Percentiles rank a stretch among this genome's conserved stretches.
phyloP scores from a whole-genome alignment of 257 asterid genomes.

The Penstemon davidsonii region DNA sequence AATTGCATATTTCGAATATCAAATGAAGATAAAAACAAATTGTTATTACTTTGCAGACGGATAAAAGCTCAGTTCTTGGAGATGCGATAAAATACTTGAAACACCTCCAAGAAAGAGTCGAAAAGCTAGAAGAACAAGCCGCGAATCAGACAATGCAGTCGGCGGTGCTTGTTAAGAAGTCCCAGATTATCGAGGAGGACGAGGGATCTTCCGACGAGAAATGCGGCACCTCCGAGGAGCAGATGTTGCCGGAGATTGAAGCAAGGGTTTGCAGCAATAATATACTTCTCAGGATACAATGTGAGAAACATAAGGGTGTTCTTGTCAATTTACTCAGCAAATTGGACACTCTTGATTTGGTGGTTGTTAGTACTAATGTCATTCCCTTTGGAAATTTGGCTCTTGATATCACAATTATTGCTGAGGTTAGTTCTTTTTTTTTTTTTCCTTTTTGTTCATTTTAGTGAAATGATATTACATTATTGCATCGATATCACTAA shows the following conservation, averaged over 20 bases:
- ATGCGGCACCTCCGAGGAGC: slow-evolving; percentile 13
- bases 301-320: slow-evolving; percentile 20
- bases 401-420: slow-evolving; percentile 26
- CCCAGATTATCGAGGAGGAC: slow-evolving; percentile 29
- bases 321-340: slow-evolving; percentile 21
- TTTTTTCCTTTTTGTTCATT: no score
- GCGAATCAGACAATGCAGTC: slow-evolving; percentile 22
- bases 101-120: slow-evolving; percentile 39
- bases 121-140: slow-evolving; percentile 35
- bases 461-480: no score
- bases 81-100: slow-evolving; percentile 39
- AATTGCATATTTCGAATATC: neutral
- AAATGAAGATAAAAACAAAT: neutral
- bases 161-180: slow-evolving; percentile 31
- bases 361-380: slow-evolving; percentile 21
- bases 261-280: slow-evolving; percentile 25
- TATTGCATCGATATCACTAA: no score
- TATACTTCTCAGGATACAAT: slow-evolving; percentile 30
- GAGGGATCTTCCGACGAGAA: slow-evolving; percentile 32
- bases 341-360: slow-evolving; percentile 29
- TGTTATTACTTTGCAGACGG: slow-evolving; percentile 28
- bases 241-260: slow-evolving; percentile 33
- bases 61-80: slow-evolving; percentile 43
- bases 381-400: slow-evolving; percentile 25
- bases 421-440: slow-evolving; percentile 19